These are phyloP conservation scores for Lepidium sativum DNA, from an alignment of 345 rosid genomes.

Conservation along the genomic window DNA sequence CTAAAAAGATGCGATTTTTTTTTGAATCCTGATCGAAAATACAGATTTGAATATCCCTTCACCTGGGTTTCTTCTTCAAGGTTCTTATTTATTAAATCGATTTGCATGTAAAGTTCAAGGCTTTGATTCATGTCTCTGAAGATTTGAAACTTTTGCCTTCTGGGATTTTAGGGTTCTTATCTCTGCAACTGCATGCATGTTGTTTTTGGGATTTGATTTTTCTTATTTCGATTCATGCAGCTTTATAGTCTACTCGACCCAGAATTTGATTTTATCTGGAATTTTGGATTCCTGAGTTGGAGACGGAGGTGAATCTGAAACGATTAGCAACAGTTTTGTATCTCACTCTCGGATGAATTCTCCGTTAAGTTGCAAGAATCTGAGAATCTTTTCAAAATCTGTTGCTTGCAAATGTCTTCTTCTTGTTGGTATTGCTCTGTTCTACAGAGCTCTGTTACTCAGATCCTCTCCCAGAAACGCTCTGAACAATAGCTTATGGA, in stretches of 20 bases:
- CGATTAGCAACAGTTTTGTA: not conserved
- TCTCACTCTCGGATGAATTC: conserved; percentile 31
- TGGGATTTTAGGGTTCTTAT: conserved; percentile 1
- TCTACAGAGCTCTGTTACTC: conserved; percentile 40
- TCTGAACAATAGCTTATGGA: conserved; percentile 16
- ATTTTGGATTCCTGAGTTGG: not conserved
- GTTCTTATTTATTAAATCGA: not conserved
- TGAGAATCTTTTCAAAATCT: conserved; percentile 35
- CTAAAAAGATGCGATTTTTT: conserved; percentile 10
- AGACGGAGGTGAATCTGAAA: conserved; percentile 9
- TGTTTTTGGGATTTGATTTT: not conserved
- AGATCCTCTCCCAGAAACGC: conserved; percentile 31
- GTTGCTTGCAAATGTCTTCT: conserved; percentile 49
- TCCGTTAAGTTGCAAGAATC: conserved; percentile 23
- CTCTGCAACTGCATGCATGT: conserved; percentile 20
- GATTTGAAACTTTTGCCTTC: not conserved
- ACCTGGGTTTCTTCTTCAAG: not conserved
- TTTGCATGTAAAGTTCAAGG: conserved; percentile 12
- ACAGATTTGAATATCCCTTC: not conserved
- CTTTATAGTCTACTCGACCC: not conserved
- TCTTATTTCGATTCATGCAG: conserved; percentile 15
- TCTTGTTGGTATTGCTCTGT: conserved; percentile 42
- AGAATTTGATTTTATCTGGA: not conserved
- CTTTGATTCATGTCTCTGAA: not conserved
- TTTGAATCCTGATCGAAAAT: not conserved